A percentile compares a stretch with the other conserved stretches of the same genome.
phyloP scores from a whole-genome alignment of 257 asterid species.

The Ilex aquifolium region DNA sequence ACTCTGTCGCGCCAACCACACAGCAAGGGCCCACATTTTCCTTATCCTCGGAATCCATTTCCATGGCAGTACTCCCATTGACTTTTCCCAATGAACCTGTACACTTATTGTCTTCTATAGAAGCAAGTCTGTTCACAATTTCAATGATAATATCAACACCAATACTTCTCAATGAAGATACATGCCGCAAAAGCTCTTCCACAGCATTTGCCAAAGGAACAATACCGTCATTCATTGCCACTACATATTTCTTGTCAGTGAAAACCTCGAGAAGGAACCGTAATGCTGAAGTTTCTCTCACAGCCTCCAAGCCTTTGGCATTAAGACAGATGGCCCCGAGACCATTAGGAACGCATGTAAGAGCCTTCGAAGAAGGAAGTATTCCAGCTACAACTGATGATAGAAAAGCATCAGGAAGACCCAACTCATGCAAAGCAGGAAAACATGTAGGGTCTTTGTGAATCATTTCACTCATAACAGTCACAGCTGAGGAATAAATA shows the following conservation, averaged over 20 bases:
- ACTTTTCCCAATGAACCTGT: conserved; percentile 38
- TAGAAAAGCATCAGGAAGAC: conserved; percentile 79
- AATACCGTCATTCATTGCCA: conserved; percentile 86
- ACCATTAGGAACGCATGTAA: conserved; percentile 92
- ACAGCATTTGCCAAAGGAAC: conserved; percentile 89
- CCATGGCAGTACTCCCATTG: conserved; percentile 63
- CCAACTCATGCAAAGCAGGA: conserved; percentile 72
- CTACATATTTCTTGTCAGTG: conserved; percentile 67
- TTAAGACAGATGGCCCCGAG: conserved; percentile 95
- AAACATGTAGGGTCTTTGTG: conserved; percentile 95
- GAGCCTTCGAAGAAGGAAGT: conserved; percentile 85
- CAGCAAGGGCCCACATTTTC: conserved; percentile 49
- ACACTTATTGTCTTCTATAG: conserved; percentile 45
- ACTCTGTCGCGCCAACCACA: conserved; percentile 34
- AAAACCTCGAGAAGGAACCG: conserved; percentile 73
- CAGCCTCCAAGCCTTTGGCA: conserved; percentile 86
- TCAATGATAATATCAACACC: conserved; percentile 91
- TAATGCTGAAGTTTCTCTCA: conserved; percentile 75
- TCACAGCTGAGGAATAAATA: conserved; percentile 77
- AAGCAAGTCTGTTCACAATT: conserved; percentile 60
- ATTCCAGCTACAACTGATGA: conserved; percentile 73
- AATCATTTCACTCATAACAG: conserved; percentile 96
- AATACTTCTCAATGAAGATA: conserved; percentile 57
- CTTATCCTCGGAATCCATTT: conserved; percentile 68
- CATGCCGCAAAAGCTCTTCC: conserved; percentile 92